These are phyloP conservation scores for Gentiana straminea DNA, from an alignment of 257 asterid species.

Conservation along the genomic window DNA sequence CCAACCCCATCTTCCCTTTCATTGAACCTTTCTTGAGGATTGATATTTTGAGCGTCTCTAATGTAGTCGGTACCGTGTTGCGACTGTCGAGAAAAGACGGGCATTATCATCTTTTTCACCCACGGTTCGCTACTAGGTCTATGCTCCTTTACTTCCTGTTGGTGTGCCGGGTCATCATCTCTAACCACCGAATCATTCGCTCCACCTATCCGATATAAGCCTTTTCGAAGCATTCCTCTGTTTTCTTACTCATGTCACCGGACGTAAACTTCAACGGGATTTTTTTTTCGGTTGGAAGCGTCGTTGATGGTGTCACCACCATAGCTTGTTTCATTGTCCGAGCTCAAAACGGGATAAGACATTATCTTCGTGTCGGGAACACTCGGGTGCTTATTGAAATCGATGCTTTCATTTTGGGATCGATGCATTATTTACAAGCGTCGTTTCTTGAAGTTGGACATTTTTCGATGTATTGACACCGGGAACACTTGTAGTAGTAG, in stretches of 20 bases:
- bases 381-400: too few species aligned
- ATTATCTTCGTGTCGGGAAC: too few species aligned
- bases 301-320: background rate
- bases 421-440: background rate
- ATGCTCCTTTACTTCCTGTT: too few species aligned
- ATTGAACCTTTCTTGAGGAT: slow-evolving; percentile 1
- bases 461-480: too few species aligned
- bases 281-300: background rate
- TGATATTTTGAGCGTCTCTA: background rate
- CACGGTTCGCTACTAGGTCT: too few species aligned
- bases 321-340: background rate
- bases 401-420: too few species aligned
- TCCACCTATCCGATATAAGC: too few species aligned
- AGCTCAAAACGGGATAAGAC: too few species aligned
- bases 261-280: background rate
- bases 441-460: too few species aligned
- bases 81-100: background rate
- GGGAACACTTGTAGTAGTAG: too few species aligned
- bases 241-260: background rate
- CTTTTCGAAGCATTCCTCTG: slow-evolving; percentile 6
- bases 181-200: too few species aligned
- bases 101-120: slow-evolving; percentile 1
- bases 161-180: too few species aligned
- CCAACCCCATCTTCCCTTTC: background rate
- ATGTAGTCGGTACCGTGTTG: background rate